A percentile compares a stretch with the other conserved stretches of the same genome.
Conservation (phyloP, 176 grass and related monocot genomes). For the Bromus sterilis region DNA sequence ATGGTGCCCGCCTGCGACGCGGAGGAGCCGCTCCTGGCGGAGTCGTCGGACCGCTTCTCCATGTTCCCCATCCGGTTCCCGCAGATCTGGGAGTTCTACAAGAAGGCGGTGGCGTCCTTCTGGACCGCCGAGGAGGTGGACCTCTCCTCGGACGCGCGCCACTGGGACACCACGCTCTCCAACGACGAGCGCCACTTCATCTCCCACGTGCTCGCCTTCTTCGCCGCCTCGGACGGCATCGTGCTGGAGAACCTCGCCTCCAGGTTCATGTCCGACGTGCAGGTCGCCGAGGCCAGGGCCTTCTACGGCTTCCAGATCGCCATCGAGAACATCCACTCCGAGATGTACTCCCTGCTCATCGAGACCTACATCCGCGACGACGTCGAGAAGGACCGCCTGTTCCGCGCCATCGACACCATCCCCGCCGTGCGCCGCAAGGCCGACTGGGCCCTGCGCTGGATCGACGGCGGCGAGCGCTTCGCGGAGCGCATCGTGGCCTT, state of each 20-base stretch:
- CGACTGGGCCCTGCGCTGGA: conserved; percentile 81
- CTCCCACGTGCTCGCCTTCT: conserved; percentile 95
- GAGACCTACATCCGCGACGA: conserved; percentile 80
- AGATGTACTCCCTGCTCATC: conserved; percentile 83
- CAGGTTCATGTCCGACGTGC: conserved; percentile 89
- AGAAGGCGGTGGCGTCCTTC: conserved; percentile 87
- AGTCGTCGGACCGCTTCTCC: conserved; percentile 62
- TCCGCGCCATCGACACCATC: conserved; percentile 73
- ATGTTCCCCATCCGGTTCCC: conserved; percentile 73
- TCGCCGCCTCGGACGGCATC: conserved; percentile 88
- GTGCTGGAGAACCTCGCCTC: conserved; percentile 88
- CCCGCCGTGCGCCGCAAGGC: conserved; percentile 69
- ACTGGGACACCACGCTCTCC: conserved; percentile 58
- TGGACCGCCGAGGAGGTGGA: conserved; percentile 87
- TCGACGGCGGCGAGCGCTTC: conserved; percentile 61
- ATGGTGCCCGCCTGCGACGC: conserved; percentile 43
- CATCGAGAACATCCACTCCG: conserved; percentile 98
- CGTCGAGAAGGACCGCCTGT: conserved; percentile 67
- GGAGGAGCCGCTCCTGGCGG: conserved; percentile 73
- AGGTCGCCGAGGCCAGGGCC: conserved; percentile 71
- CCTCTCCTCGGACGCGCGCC: conserved; percentile 52
- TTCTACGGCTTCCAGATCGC: conserved; percentile 98
- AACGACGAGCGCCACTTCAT: conserved; percentile 79
- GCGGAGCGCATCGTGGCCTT: conserved; percentile 81
- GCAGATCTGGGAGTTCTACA: conserved; percentile 82